Evolutionary conservation across 2,329 filamentous ascomycete genomes (phyloP).

Genomic region (Coniochaeta sp.): DNA sequence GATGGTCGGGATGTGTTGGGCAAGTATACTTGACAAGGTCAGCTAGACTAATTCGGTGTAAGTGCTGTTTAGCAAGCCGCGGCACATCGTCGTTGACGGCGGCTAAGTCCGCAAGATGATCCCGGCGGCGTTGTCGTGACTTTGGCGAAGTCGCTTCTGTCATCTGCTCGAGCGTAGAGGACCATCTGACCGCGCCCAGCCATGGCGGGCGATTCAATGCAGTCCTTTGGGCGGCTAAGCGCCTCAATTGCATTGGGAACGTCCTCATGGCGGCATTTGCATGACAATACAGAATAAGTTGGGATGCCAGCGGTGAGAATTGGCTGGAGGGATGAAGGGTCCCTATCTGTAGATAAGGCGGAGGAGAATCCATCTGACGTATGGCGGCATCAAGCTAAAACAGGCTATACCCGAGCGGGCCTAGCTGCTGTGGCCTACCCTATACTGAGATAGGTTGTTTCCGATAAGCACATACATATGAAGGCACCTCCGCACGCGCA

Average conservation of each 20-base stretch:
- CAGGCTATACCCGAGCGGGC: too few species aligned
- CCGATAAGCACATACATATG: too few species aligned
- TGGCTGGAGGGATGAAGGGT: background rate
- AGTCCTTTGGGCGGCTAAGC: conserved; percentile 17
- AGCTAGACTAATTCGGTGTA: conserved; percentile 76
- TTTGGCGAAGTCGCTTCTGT: background rate
- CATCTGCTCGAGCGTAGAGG: conserved; percentile 10
- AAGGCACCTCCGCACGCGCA: too few species aligned
- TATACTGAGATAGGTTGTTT: too few species aligned
- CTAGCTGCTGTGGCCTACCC: too few species aligned
- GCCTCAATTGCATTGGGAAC: conserved; percentile 31
- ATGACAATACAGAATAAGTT: background rate
- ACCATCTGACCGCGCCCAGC: background rate
- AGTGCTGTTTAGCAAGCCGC: conserved; percentile 66
- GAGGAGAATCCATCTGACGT: too few species aligned
- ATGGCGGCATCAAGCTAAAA: too few species aligned
- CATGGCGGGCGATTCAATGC: background rate
- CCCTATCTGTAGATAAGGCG: background rate
- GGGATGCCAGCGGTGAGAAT: background rate
- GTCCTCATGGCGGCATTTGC: conserved; percentile 41
- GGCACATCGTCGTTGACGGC: conserved; percentile 71
- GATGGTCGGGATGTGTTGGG: background rate
- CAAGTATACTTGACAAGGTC: conserved; percentile 91
- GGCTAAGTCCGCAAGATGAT: conserved; percentile 25
- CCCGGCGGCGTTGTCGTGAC: conserved; percentile 6